These are phyloP conservation scores for Coemansia asiatica DNA, from an alignment of 192 early-diverging fungal genomes.

Conservation along the genomic window DNA sequence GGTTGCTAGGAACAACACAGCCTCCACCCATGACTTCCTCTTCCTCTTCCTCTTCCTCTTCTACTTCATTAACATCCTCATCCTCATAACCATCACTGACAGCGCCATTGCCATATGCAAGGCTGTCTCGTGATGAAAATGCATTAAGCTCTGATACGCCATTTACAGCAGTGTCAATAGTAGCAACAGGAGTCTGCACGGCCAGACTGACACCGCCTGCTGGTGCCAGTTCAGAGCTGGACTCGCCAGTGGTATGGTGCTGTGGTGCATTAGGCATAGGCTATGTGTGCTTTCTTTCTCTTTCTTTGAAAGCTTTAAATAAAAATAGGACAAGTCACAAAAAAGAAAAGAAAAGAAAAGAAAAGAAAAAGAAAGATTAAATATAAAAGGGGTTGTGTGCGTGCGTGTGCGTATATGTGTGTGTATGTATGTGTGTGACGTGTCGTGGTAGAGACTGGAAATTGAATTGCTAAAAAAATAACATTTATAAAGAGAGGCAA, in stretches of 20 bases:
- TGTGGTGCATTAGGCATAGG: conserved; percentile 4
- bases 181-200: neutral
- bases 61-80: too few species aligned
- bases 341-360: neutral
- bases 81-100: conserved; percentile 2
- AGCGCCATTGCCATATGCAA: neutral
- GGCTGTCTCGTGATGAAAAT: neutral
- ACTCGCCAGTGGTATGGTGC: neutral
- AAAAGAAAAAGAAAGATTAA: neutral
- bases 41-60: conserved; percentile 13
- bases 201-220: conserved; percentile 2
- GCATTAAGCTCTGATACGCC: neutral
- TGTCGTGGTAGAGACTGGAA: neutral
- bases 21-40: conserved; percentile 35
- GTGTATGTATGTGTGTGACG: neutral
- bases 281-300: neutral
- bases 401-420: too few species aligned
- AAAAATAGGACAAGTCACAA: neutral
- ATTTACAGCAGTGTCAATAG: neutral
- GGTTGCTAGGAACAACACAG: conserved; percentile 2
- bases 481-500: too few species aligned
- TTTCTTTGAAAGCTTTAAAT: neutral
- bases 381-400: too few species aligned
- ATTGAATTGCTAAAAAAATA: too few species aligned
- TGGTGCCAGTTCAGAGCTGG: neutral